Base-by-base conservation (phyloP, 208 protist genomes). In the Acanthamoeba sp. region DNA sequence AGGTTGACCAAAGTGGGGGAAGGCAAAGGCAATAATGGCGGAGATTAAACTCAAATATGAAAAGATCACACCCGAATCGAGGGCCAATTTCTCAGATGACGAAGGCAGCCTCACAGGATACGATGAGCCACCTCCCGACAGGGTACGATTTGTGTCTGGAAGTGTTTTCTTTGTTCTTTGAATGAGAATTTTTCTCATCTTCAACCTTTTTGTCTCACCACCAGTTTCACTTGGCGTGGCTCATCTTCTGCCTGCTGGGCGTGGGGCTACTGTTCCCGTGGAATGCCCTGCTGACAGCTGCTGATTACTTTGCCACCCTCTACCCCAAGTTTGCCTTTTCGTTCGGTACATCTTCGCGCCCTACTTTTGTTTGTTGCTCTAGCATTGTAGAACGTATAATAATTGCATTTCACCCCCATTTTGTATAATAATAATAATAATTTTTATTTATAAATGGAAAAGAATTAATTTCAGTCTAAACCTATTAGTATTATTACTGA, bases 251-350 rank as follows among this genome's bases (percentile, higher is more conserved):
- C 29, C 42, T 95, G 32, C 50, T 96, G 50, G 95, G 95, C 40
- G 48, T 96, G 32, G 95, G 93, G 12, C 76, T 94, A 22, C 66
- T 96, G 18, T 94, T 95, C 9, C 93, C 93, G 52, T 96, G 93
- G 55, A 96, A 96, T 55, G 89, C 82, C 73, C 93, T 94, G 45
- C 48, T 96, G 34, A 88, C 95, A 34, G 69, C 95, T n/a, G 69
- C 62, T 14, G 93, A 93, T 42, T 96, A 92, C 66, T 96, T 92
- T 64, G 24, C 32, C 64, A 42, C 40, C 36, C 57, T 94, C 34
- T 96, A 95, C 91, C 90, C 88, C 71, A 84, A 45, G 24, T 38
- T 40, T 32, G 42, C 87, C 24, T 96, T 95, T 84, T 36, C 85
- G 22, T 95, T 96, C 45, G 57, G 94, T 34, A 88, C 36, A 4